phyloP scores from a whole-genome alignment of 1,284 basidiomycete species.

The Athelia psychrophila region DNA sequence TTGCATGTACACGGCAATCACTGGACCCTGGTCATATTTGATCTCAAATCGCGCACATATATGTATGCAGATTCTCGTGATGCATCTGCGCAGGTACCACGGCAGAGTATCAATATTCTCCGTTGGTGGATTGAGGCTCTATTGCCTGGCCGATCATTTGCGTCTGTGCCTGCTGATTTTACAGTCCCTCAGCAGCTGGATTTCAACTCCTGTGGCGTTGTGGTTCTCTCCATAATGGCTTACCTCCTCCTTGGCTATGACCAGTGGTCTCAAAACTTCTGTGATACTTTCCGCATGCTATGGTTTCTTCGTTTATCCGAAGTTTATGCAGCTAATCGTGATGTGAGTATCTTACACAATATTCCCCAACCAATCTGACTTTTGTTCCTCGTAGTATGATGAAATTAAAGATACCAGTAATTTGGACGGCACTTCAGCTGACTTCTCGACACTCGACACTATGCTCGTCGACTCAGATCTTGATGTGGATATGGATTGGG shows the following conservation, averaged over 20 bases:
- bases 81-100: not conserved
- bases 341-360: too few relatives aligned
- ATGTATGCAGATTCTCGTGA: not conserved
- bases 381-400: too few relatives aligned
- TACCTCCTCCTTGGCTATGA: slow-evolving; percentile 1
- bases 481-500: too few relatives aligned
- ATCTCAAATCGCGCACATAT: not conserved
- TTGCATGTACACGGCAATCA: slow-evolving; percentile 9
- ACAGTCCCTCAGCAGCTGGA: slow-evolving; percentile 7
- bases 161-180: slow-evolving; percentile 1
- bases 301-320: slow-evolving; percentile 12
- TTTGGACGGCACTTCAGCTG: too few relatives aligned
- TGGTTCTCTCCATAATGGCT: slow-evolving; percentile 9
- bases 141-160: not conserved
- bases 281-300: slow-evolving; percentile 3
- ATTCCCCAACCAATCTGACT: too few relatives aligned
- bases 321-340: too few relatives aligned
- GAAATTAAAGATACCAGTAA: too few relatives aligned
- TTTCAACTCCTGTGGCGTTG: slow-evolving; percentile 12
- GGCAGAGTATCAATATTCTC: slow-evolving; percentile 4
- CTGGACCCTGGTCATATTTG: slow-evolving; percentile 10
- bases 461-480: too few relatives aligned
- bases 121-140: slow-evolving; percentile 9
- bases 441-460: too few relatives aligned
- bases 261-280: slow-evolving; percentile 6